A percentile compares a stretch with the other conserved stretches of the same genome.
Evolutionary conservation across 768 basidiomycete species (phyloP).

Genomic region (Agrocybe pediades): DNA sequence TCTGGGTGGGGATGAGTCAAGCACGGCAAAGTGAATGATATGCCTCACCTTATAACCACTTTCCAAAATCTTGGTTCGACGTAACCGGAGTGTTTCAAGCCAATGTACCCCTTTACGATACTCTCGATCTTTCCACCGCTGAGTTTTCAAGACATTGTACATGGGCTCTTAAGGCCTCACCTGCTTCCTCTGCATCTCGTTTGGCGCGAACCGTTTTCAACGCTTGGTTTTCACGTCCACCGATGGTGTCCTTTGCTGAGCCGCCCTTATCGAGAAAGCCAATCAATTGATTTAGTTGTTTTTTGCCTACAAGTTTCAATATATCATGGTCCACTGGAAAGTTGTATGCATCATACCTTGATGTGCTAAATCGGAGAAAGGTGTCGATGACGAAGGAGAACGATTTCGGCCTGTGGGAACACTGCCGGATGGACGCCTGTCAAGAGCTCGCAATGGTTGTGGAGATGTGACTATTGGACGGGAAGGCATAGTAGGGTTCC

Average conservation of each 20-base stretch:
- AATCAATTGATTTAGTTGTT: slow-evolving; percentile 83
- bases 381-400: slow-evolving; percentile 79
- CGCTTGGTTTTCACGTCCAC: slow-evolving; percentile 64
- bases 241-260: slow-evolving; percentile 59
- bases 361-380: slow-evolving; percentile 86
- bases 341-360: slow-evolving; percentile 53
- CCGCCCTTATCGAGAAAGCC: slow-evolving; percentile 82
- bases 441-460: slow-evolving; percentile 74
- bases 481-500: slow-evolving; percentile 45
- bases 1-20: slow-evolving; percentile 43
- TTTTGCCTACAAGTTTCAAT: slow-evolving; percentile 66
- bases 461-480: slow-evolving; percentile 66
- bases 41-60: slow-evolving; percentile 72
- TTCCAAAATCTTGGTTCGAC: slow-evolving; percentile 80
- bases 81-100: slow-evolving; percentile 87
- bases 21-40: not conserved
- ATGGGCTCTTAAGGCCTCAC: slow-evolving; percentile 35
- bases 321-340: not conserved
- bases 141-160: not conserved
- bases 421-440: slow-evolving; percentile 70
- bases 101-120: slow-evolving; percentile 90
- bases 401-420: slow-evolving; percentile 59
- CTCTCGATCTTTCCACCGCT: slow-evolving; percentile 68
- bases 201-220: slow-evolving; percentile 80
- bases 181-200: slow-evolving; percentile 90